Evolutionary conservation across 2,329 filamentous ascomycete genomes (phyloP), one percentile per base, ranked within the genome.

Genomic region (Leptodontidium sp.): DNA sequence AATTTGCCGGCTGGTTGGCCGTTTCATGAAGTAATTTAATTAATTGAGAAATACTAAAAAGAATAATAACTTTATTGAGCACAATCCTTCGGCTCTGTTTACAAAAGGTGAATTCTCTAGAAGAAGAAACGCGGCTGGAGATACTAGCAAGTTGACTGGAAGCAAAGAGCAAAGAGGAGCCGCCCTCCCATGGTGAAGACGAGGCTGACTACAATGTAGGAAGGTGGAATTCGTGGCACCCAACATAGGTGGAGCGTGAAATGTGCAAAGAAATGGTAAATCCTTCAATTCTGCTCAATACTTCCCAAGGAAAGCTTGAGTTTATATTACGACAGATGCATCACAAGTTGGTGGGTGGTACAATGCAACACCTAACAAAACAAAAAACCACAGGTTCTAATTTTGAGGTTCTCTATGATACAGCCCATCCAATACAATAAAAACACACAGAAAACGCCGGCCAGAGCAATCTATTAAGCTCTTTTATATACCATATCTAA

Each of bases 401-500:
- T 58, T 40, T 21, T 40, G 52, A 55, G 26, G 17, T 26, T 53
- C 12, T 40, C 24, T 52, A 32, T 52, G 49, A 63, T 64, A 64
- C 62, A 55, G 21, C 49, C 49, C n/a, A 45, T 29, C 35, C 62
- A 43, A 55, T 47, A 35, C 11, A 57, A 64, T 7, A 32, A 7
- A 9, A 15, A 17, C 6, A 43, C 26, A 63, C 58, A 47, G 2
- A 21, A 14, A 57, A 65, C 50, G 63, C 63, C 63, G 35, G 8
- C 47, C 63, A 47, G 40, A 65, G 63, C 57, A 47, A 43, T 65
- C 2, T 57, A 58, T 21, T 40, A 4, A 6, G 62, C 63, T 57
- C 63, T 38, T 53, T 38, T 65, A 65, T 58, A 65, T 65, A 47
- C 63, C 38, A 24, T 65, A 65, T 65, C 52, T 57, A 58, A 58